phyloP scores from a whole-genome alignment of 2,329 filamentous ascomycete species.

The Trichoderma hamatum region DNA sequence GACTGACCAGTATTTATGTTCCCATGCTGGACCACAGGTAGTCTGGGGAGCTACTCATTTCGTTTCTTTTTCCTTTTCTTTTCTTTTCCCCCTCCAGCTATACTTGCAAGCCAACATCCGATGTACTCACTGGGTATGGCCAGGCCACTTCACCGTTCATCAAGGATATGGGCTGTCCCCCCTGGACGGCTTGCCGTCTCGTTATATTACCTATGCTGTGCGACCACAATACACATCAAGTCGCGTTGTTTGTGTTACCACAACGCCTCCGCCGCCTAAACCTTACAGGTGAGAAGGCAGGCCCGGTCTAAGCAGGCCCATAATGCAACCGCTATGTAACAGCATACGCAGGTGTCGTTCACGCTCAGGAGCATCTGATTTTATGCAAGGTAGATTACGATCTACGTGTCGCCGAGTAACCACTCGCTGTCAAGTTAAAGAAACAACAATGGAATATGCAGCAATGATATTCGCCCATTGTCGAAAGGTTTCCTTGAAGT shows the following conservation, averaged over 20 bases:
- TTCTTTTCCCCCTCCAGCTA: background rate
- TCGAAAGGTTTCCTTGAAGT: background rate
- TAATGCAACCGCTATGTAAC: background rate
- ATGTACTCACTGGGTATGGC: background rate
- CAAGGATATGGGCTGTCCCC: background rate
- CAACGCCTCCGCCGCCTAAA: background rate
- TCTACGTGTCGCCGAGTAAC: background rate
- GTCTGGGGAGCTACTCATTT: background rate
- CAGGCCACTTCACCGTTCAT: background rate
- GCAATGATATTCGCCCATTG: background rate
- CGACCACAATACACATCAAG: constrained; percentile 4
- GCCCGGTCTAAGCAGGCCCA: background rate
- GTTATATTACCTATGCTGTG: constrained; percentile 1
- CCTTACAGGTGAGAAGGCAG: background rate
- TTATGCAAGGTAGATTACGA: background rate
- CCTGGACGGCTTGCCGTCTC: background rate
- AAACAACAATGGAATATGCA: background rate
- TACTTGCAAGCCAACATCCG: background rate
- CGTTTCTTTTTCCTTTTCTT: background rate
- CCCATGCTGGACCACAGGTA: background rate
- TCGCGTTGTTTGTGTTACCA: constrained; percentile 7
- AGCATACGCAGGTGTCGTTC: background rate
- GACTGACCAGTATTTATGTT: background rate
- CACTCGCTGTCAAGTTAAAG: background rate
- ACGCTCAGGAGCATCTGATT: background rate